A percentile compares a stretch with the other conserved stretches of the same genome.
Evolutionary conservation across 305 asterid species (phyloP).

Genomic region (Solanum hybrid): DNA sequence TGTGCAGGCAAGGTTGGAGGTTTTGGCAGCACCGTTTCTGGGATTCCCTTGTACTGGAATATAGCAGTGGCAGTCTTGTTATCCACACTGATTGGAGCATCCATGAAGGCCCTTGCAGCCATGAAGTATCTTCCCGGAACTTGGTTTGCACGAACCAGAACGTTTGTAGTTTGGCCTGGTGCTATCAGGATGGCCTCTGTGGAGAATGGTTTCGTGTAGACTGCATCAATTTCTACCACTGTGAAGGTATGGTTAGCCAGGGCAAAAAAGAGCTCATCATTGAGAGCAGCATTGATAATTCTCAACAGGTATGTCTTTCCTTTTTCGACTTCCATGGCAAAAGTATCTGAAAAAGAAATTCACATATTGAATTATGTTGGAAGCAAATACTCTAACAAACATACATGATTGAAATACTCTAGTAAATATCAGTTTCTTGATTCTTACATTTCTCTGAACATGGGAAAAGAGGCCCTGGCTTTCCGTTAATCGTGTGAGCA

Average conservation of each 20-base stretch:
- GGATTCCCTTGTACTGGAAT: constrained; percentile 41
- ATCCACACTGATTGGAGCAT: constrained; percentile 47
- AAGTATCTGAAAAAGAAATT: constrained; percentile 31
- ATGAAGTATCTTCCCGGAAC: constrained; percentile 41
- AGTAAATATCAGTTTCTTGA: not conserved
- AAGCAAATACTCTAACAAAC: not conserved
- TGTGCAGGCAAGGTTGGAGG: constrained; percentile 36
- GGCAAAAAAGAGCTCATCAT: constrained; percentile 50
- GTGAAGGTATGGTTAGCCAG: constrained; percentile 47
- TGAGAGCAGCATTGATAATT: constrained; percentile 54
- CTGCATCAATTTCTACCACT: constrained; percentile 59
- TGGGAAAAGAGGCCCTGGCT: constrained; percentile 26
- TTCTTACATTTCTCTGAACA: constrained; percentile 24
- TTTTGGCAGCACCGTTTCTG: constrained; percentile 15
- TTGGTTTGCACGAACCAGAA: constrained; percentile 37
- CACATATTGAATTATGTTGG: not conserved
- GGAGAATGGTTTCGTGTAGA: constrained; percentile 51
- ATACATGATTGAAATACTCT: not conserved
- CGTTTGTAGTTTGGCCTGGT: constrained; percentile 68
- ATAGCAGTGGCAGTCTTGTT: constrained; percentile 57
- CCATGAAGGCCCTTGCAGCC: constrained; percentile 60
- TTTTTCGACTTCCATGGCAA: constrained; percentile 41
- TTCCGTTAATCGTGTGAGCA: constrained; percentile 27
- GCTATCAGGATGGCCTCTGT: constrained; percentile 47
- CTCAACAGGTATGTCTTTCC: constrained; percentile 56